Base-by-base conservation (phyloP, 768 basidiomycete genomes). In the Termitomyces heimii region DNA sequence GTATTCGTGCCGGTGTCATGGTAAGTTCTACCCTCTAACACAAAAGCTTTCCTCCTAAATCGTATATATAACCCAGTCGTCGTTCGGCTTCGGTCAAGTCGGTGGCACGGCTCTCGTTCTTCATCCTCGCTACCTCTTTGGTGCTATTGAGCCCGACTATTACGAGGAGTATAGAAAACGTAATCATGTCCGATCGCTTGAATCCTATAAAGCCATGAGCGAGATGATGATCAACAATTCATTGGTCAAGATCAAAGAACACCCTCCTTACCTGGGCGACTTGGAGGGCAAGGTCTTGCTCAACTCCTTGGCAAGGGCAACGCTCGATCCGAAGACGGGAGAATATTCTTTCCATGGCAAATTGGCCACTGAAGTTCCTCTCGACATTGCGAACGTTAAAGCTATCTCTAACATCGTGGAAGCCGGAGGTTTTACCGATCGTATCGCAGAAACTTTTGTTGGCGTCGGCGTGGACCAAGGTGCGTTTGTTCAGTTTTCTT, bases 11-110 rank as follows among this genome's bases (percentile, higher is more conserved):
- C 43, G 92, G 91, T 67, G 79, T 89, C 55, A 91, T 94, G 92
- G 89, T 89, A 64, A 20, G 82, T 71, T 28, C 7, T 53, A 4
- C n/a, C n/a, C 32, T 4, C 5, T 4, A 32, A 9, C 7, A 10
- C 0, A 20, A 39, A 31, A 37, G 53, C 49, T 28, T 32, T 20
- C 52, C 56, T 55, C 47, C 55, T 63, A 49, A 63, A 29, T 13
- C n/a, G 8, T 20, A 29, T 53, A 14, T 20, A 29, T 53, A n/a
- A 26, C n/a, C 62, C 26, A 92, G 86, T 94, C 93, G 1, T 94
- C 92, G 14, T 96, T 96, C 73, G 96, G 97, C 61, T 98, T 98
- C 77, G 95, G 97, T 65, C 97, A 98, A 82, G 96, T 98, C 60
- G 97, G 97, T 53, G 97, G 97, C 54, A 90, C 85, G 56, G 90